These are phyloP conservation scores for Trichocladium uniseriatum DNA, from an alignment of 495 filamentous ascomycete genomes.

Conservation along the genomic window DNA sequence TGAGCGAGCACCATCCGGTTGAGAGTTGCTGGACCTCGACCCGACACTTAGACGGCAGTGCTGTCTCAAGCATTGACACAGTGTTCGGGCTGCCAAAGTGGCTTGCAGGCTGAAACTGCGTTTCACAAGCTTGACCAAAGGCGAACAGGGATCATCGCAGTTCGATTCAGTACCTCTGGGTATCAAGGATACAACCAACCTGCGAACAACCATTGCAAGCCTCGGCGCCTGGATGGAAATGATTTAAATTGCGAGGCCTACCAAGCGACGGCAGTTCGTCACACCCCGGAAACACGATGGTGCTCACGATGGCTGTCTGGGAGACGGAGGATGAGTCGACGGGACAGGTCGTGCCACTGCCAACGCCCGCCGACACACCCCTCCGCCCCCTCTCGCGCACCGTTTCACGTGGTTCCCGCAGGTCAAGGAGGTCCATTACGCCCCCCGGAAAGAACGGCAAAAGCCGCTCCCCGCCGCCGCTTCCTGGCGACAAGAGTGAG, in stretches of 20 bases:
- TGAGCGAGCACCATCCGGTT: not conserved
- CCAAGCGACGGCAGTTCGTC: constrained; percentile 9
- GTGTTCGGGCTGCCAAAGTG: not conserved
- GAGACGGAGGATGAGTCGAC: constrained; percentile 49
- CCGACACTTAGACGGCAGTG: not conserved
- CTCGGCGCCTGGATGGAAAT: constrained; percentile 10
- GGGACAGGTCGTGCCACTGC: constrained; percentile 43
- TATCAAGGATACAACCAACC: constrained; percentile 1
- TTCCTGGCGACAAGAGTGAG: constrained; percentile 43
- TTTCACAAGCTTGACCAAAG: constrained; percentile 1
- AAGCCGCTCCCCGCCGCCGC: constrained; percentile 53
- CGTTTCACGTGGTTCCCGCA: constrained; percentile 46
- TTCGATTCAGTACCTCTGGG: not conserved
- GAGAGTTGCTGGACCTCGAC: not conserved
- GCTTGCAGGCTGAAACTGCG: constrained; percentile 9
- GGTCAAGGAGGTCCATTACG: constrained; percentile 47
- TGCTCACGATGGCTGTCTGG: constrained; percentile 37
- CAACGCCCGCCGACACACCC: constrained; percentile 58
- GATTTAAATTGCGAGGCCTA: constrained; percentile 6
- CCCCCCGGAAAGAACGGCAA: constrained; percentile 43
- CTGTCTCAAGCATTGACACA: not conserved
- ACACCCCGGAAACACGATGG: not conserved
- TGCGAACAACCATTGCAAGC: not conserved
- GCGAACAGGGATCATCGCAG: constrained; percentile 8
- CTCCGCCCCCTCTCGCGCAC: constrained; percentile 54